Evolutionary conservation across 2,329 filamentous ascomycete genomes (phyloP).

Genomic region (Colletotrichum chlorophyti): DNA sequence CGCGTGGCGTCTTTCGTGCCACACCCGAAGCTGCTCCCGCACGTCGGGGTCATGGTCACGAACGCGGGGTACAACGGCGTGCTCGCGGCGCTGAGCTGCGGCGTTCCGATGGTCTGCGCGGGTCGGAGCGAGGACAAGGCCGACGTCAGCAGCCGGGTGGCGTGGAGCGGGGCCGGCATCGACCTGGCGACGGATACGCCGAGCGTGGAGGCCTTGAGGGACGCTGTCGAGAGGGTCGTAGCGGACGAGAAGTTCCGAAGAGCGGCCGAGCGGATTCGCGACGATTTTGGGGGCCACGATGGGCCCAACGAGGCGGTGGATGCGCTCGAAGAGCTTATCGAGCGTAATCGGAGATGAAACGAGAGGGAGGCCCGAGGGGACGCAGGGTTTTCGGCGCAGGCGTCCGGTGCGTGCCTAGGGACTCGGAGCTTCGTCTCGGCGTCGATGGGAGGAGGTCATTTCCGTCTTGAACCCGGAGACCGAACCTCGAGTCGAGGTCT

Average conservation of each 20-base stretch:
- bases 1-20: conserved; percentile 26
- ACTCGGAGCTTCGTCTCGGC: not conserved
- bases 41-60: conserved; percentile 37
- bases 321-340: not conserved
- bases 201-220: conserved; percentile 1
- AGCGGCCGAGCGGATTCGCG: not conserved
- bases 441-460: not conserved
- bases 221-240: not conserved
- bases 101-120: conserved; percentile 32
- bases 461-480: not conserved
- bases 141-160: conserved; percentile 36
- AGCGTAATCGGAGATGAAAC: not conserved
- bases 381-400: too few species aligned
- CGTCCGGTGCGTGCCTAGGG: not conserved
- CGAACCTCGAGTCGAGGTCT: not conserved
- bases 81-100: conserved; percentile 28
- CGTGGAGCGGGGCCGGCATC: conserved; percentile 32
- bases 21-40: conserved; percentile 29
- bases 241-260: not conserved
- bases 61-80: conserved; percentile 33
- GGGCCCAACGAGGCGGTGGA: not conserved
- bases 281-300: not conserved
- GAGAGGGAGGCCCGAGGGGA: not conserved
- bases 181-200: conserved; percentile 30
- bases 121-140: conserved; percentile 33